Conservation (phyloP, 805 yeast genomes). For the Peterozyma xylosa region DNA sequence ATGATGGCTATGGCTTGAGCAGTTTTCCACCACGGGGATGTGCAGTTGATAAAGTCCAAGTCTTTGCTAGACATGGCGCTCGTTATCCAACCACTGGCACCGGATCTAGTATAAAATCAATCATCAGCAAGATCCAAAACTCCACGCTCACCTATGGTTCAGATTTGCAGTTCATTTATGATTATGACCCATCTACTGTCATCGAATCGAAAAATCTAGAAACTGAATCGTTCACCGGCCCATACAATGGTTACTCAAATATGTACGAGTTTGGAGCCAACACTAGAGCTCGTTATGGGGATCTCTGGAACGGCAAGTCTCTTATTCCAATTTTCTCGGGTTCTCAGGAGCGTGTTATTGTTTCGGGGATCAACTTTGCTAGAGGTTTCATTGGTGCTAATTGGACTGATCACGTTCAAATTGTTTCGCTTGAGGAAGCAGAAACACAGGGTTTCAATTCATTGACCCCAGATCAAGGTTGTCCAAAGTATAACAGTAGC, state of each 20-base stretch:
- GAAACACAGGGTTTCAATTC: constrained; percentile 37
- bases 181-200: constrained; percentile 43
- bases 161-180: constrained; percentile 47
- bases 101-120: constrained; percentile 15
- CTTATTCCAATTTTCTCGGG: constrained; percentile 40
- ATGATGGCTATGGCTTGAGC: constrained; percentile 45
- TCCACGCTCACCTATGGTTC: constrained; percentile 26
- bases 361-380: constrained; percentile 36
- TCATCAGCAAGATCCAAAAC: constrained; percentile 25
- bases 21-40: constrained; percentile 42
- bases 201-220: constrained; percentile 24
- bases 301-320: constrained; percentile 27
- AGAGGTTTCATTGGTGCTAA: constrained; percentile 41
- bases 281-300: constrained; percentile 34
- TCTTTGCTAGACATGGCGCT: constrained; percentile 74
- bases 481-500: constrained; percentile 26
- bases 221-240: constrained; percentile 33
- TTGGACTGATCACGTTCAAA: constrained; percentile 23
- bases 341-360: constrained; percentile 38
- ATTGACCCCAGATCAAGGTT: constrained; percentile 38
- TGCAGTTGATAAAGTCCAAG: constrained; percentile 57
- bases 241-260: constrained; percentile 38
- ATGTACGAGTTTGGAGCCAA: constrained; percentile 36
- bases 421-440: constrained; percentile 31
- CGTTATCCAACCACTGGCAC: constrained; percentile 53